These are phyloP conservation scores for Logfia minima DNA, from an alignment of 129 eudicot genomes.

Conservation along the genomic window DNA sequence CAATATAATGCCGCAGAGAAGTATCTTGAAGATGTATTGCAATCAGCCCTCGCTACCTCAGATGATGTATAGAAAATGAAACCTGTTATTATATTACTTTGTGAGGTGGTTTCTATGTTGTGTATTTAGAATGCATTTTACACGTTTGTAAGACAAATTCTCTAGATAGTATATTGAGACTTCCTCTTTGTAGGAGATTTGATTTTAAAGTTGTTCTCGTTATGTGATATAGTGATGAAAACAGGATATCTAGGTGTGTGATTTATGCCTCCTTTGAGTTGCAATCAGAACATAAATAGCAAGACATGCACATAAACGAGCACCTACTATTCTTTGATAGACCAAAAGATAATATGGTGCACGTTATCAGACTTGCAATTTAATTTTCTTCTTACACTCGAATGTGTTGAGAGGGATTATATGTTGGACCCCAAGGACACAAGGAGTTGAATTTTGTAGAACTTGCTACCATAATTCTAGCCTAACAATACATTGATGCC, in stretches of 20 bases:
- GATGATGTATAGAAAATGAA: constrained; percentile 26
- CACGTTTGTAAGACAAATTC: not conserved
- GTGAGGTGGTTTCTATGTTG: not conserved
- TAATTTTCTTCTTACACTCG: too few species aligned
- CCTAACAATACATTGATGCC: too few species aligned
- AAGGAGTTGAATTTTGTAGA: not conserved
- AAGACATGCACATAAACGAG: not conserved
- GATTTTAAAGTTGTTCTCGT: not conserved
- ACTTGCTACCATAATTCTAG: not conserved
- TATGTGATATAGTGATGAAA: not conserved
- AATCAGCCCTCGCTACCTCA: constrained; percentile 79
- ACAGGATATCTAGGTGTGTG: not conserved
- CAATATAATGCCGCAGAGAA: constrained; percentile 93
- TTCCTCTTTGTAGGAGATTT: constrained; percentile 1
- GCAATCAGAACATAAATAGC: not conserved
- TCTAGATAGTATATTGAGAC: not conserved
- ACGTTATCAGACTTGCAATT: too few species aligned
- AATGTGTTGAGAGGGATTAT: too few species aligned
- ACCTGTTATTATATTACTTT: not conserved
- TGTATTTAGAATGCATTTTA: not conserved
- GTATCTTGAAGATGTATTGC: constrained; percentile 92
- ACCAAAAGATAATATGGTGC: not conserved
- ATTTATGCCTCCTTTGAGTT: constrained; percentile 5
- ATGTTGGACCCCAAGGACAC: too few species aligned
- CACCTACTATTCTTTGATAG: not conserved